Evolutionary conservation across 2,329 filamentous ascomycete genomes (phyloP).

Genomic region (Pyrenophora seminiperda): DNA sequence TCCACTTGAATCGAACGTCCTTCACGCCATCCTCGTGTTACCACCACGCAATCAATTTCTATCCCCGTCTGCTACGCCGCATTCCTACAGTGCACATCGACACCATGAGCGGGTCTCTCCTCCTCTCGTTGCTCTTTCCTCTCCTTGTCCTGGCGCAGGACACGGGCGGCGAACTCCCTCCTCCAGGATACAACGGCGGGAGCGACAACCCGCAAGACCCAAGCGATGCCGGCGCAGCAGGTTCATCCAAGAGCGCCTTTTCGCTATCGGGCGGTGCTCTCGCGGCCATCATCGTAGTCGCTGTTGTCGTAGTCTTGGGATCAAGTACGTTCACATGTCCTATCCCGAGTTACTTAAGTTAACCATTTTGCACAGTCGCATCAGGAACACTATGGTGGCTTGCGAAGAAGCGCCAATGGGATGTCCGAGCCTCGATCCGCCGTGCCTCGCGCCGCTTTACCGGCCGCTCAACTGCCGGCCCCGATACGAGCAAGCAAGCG

Average conservation of each 20-base stretch:
- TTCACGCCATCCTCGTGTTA: constrained; percentile 40
- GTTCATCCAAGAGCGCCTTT: constrained; percentile 64
- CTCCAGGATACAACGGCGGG: constrained; percentile 45
- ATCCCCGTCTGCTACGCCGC: constrained; percentile 22
- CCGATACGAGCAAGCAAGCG: constrained; percentile 4
- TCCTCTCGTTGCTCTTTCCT: constrained; percentile 35
- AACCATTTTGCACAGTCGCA: constrained; percentile 58
- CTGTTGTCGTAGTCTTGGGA: constrained; percentile 63
- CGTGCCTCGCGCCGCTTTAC: constrained; percentile 62
- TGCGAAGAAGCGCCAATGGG: constrained; percentile 86
- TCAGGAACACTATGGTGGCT: constrained; percentile 74
- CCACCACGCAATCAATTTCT: constrained; percentile 27
- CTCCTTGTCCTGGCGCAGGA: constrained; percentile 38
- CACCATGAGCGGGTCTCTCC: constrained; percentile 36
- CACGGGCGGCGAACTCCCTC: constrained; percentile 27
- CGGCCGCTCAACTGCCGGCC: constrained; percentile 43
- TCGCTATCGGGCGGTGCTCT: constrained; percentile 70
- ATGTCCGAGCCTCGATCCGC: constrained; percentile 71
- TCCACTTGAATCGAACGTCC: constrained; percentile 39
- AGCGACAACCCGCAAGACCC: constrained; percentile 44
- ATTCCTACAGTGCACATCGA: constrained; percentile 12
- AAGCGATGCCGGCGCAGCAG: constrained; percentile 65
- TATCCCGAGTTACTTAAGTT: constrained; percentile 2
- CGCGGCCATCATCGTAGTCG: constrained; percentile 76
- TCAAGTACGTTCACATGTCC: constrained; percentile 62